Evolutionary conservation across 495 filamentous ascomycete genomes (phyloP), one percentile per base, ranked within the genome.

Genomic region (Paragyromitra xinjiangensis): DNA sequence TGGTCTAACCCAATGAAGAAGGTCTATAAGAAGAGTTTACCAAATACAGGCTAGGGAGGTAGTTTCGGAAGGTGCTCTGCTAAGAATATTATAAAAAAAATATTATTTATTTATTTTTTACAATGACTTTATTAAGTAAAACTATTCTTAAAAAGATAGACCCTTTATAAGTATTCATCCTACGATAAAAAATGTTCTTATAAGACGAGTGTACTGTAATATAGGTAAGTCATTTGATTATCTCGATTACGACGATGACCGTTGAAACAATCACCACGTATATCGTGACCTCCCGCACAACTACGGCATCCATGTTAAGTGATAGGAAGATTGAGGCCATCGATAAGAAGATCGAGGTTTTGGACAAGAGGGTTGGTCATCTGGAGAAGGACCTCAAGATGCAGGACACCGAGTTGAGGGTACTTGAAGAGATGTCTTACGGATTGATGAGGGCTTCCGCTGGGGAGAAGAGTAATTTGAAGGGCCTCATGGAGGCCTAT

Each of bases 351-450:
- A 29, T 58, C 12, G 51, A 69, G 50, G 66, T 45, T 58, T 69
- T 69, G 66, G 66, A 58, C 66, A 59, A 4, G 51, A 58, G 51
- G 12, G 37, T 59, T 58, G 22, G 37, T 69, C 58, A n/a, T 29
- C 5, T 69, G 66, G 51, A 69, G 66, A 69, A 69, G 44, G 50
- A 69, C 22, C 51, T 69, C 51, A 69, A 14, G 22, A 69, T 69
- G 51, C 51, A 58, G 37, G 44, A 69, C 50, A 44, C 66, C 51
- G 37, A 69, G 37, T 2, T 69, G n/a, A 69, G 39, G 53, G 53
- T 48, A 39, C 67, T 61, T 12, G 39, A 61, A 45, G 67, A 45
- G 19, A 69, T 69, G 51, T 58, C 22, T 3, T 69, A 48, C n/a
- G 66, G 39, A 59, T 69, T 61, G 37, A 24, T 37, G 8, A 69